Evolutionary conservation across 164 flowering plant species (phyloP), one percentile per base, ranked within the genome.

Genomic region (Macadamia integrifolia): DNA sequence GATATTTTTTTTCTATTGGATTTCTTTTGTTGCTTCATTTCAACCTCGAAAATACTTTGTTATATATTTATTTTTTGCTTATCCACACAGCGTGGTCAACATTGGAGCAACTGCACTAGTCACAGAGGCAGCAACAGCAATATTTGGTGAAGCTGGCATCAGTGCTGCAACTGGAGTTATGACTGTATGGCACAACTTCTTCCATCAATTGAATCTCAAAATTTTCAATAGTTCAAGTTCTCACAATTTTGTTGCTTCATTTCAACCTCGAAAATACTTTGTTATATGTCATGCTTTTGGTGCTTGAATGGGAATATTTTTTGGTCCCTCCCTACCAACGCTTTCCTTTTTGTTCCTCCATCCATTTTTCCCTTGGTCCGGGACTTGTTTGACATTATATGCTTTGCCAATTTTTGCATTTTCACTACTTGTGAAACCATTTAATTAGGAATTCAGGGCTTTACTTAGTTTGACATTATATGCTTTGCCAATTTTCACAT

Each of bases 21-120:
- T 40, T 53, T 43, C 35, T 58, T 70, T 61, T 52, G 30, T 61
- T 35, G 40, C 61, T 69, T 14, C 44, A 60, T 9, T 11, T 69
- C 69, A 62, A 64, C 42, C 68, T 69, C 69, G 61, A 64, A 60
- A 9, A 57, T 55, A 23, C 31, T 69, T 62, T 74, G 79, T 80
- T 69, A 46, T 35, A 78, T 69, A 69, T 32, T 75, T 43, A 46
- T 64, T 67, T 69, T 66, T 59, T 67, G 17, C 66, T 67, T 80
- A 42, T 77, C 68, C 75, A 28, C 69, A 49, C 79, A 95, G 98
- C 69, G 98, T 95, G 72, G 98, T 87, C 48, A 95, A 91, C 72
- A 95, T 92, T 84, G 99, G 85, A 69, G 99, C 99, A 75, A 95
- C 99, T 78, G 99, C 99, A 67, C 66, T 92, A 66, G 99, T 92